Percentiles rank a stretch among this genome's conserved stretches.
phyloP scores from a whole-genome alignment of 495 filamentous ascomycete species.

The Xylaria curta region DNA sequence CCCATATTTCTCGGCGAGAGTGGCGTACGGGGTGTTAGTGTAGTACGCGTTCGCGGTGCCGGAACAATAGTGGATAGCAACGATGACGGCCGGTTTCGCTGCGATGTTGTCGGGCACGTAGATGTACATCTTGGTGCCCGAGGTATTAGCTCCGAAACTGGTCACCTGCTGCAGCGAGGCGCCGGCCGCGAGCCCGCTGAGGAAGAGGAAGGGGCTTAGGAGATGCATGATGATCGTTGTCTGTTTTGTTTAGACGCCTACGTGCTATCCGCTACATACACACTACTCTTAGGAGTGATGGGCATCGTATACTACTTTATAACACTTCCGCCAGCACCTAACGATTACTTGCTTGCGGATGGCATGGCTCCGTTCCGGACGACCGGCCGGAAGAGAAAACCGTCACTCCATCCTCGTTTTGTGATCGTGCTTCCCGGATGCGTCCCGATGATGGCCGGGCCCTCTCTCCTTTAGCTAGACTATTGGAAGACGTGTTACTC shows the following conservation, averaged over 20 bases:
- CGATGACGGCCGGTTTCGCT: conserved; percentile 54
- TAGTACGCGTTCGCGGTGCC: conserved; percentile 60
- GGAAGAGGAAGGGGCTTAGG: not conserved
- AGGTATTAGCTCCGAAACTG: conserved; percentile 50
- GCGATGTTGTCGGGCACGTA: conserved; percentile 53
- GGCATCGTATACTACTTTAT: conserved; percentile 2
- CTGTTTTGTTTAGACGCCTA: not conserved
- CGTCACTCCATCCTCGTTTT: not conserved
- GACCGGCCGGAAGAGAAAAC: conserved; percentile 1
- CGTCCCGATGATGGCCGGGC: not conserved
- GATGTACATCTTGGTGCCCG: conserved; percentile 50
- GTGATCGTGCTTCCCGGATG: not conserved
- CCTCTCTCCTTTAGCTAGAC: not conserved
- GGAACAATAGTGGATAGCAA: conserved; percentile 62
- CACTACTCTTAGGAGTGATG: not conserved
- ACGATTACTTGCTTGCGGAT: conserved; percentile 5
- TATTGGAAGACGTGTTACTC: not conserved
- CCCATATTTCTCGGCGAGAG: conserved; percentile 57
- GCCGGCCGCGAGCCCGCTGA: conserved; percentile 19
- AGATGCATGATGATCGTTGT: conserved; percentile 1
- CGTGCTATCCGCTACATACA: not conserved
- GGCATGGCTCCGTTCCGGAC: conserved; percentile 10
- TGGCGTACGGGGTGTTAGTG: conserved; percentile 53
- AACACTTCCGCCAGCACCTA: not conserved
- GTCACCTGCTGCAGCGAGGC: conserved; percentile 46